Evolutionary conservation across 2,329 filamentous ascomycete species (phyloP).

Genomic region (Diaporthe ampelina): DNA sequence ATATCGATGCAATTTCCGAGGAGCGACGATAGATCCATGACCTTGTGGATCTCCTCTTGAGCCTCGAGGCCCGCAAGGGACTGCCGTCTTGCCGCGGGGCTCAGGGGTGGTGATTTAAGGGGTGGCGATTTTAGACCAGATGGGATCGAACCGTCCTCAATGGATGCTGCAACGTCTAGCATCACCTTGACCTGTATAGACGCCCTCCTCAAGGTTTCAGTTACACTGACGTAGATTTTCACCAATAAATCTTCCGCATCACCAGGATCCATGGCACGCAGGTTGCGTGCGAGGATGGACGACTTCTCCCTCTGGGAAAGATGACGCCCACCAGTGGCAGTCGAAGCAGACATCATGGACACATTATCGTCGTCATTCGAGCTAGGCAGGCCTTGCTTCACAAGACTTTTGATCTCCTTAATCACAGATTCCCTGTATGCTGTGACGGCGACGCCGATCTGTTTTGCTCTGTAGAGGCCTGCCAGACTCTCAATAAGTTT

Average conservation of each 20-base stretch:
- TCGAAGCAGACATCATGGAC: conserved; percentile 89
- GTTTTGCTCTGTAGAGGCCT: conserved; percentile 85
- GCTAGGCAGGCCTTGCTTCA: conserved; percentile 87
- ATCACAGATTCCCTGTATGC: conserved; percentile 87
- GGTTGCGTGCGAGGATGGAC: conserved; percentile 86
- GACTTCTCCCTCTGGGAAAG: conserved; percentile 90
- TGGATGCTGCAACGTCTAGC: conserved; percentile 90
- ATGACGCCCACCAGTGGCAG: conserved; percentile 75
- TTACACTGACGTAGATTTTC: conserved; percentile 87
- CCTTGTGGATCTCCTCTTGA: conserved; percentile 82
- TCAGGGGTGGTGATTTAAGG: conserved; percentile 66
- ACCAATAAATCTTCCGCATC: conserved; percentile 88
- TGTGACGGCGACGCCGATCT: conserved; percentile 84
- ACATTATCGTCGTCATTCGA: conserved; percentile 95
- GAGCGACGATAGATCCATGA: conserved; percentile 82
- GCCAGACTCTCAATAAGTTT: conserved; percentile 79
- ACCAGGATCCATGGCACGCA: conserved; percentile 84
- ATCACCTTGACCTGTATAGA: conserved; percentile 94
- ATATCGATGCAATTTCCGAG: conserved; percentile 85
- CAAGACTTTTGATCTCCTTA: conserved; percentile 87
- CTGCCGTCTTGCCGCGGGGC: conserved; percentile 59
- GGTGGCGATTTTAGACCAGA: conserved; percentile 62
- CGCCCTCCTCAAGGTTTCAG: conserved; percentile 87
- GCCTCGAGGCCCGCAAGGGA: conserved; percentile 61
- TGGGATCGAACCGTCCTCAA: conserved; percentile 60